phyloP scores from a whole-genome alignment of 1,284 basidiomycete species.

The Hemileia vastatrix region DNA sequence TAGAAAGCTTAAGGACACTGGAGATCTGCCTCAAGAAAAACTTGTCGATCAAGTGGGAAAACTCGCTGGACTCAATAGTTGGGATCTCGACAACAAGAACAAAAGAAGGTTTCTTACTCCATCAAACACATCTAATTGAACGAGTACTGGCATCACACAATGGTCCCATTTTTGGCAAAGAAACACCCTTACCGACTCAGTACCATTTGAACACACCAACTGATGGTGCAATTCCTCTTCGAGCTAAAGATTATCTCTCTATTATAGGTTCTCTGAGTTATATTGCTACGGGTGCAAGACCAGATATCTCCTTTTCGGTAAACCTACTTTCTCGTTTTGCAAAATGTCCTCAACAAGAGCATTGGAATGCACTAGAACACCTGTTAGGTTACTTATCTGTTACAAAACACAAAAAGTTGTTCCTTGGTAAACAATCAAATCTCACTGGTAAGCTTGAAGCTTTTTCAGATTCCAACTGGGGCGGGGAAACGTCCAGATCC shows the following conservation, averaged over 20 bases:
- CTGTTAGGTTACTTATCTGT: not conserved
- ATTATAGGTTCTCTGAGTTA: too few relatives aligned
- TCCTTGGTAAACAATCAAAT: too few relatives aligned
- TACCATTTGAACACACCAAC: not conserved
- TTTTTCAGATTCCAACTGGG: not conserved
- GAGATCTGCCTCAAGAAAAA: not conserved
- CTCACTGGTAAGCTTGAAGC: too few relatives aligned
- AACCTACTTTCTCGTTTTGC: not conserved
- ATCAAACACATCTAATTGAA: not conserved
- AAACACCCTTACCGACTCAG: not conserved
- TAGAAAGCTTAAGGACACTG: not conserved
- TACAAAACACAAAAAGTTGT: not conserved
- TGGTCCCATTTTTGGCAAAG: not conserved
- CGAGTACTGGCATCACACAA: not conserved
- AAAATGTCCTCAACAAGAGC: too few relatives aligned
- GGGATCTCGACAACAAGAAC: not conserved
- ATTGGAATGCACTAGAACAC: slow-evolving; percentile 5
- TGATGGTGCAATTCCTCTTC: not conserved
- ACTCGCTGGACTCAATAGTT: not conserved
- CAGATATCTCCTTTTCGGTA: not conserved
- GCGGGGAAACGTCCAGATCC: not conserved
- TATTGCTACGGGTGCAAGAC: not conserved
- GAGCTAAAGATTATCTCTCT: too few relatives aligned
- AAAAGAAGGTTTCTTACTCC: not conserved
- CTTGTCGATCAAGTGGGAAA: not conserved